These are phyloP conservation scores for Marasmius sp. DNA, from an alignment of 1,284 basidiomycete genomes.

Conservation along the genomic window DNA sequence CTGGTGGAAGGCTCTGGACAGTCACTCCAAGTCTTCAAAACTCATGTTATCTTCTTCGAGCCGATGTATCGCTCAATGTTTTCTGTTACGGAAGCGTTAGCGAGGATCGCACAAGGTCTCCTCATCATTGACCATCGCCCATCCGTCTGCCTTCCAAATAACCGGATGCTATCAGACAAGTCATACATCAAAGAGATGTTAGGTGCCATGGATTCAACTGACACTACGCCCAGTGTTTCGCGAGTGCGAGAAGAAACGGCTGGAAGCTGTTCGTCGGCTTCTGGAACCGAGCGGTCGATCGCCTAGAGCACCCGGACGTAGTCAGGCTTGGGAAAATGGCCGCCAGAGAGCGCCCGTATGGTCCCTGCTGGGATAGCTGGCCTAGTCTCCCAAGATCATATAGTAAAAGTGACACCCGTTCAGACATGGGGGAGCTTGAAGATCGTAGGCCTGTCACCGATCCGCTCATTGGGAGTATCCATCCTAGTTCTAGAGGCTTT, in stretches of 20 bases:
- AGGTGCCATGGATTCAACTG: slow-evolving; percentile 69
- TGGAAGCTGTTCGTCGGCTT: slow-evolving; percentile 73
- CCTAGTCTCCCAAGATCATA: too few species aligned
- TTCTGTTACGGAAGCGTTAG: slow-evolving; percentile 74
- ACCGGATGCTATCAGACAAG: slow-evolving; percentile 46
- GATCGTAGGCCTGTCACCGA: too few species aligned
- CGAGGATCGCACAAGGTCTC: slow-evolving; percentile 81
- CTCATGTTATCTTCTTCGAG: slow-evolving; percentile 75
- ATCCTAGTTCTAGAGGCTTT: neutral
- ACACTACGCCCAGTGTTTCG: slow-evolving; percentile 53
- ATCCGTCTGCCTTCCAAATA: neutral
- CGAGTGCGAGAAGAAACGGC: slow-evolving; percentile 47
- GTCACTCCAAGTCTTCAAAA: slow-evolving; percentile 53
- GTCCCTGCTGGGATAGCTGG: too few species aligned
- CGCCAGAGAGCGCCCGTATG: too few species aligned
- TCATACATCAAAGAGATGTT: slow-evolving; percentile 77
- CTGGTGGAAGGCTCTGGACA: neutral
- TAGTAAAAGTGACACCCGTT: too few species aligned
- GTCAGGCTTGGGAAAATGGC: too few species aligned
- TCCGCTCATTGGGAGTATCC: neutral
- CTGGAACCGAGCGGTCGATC: slow-evolving; percentile 78
- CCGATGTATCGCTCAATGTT: slow-evolving; percentile 89
- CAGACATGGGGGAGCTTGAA: too few species aligned
- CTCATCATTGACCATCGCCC: neutral
- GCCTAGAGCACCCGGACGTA: slow-evolving; percentile 70